Base-by-base conservation (phyloP, 495 filamentous ascomycete genomes). In the Xylaria scruposa region DNA sequence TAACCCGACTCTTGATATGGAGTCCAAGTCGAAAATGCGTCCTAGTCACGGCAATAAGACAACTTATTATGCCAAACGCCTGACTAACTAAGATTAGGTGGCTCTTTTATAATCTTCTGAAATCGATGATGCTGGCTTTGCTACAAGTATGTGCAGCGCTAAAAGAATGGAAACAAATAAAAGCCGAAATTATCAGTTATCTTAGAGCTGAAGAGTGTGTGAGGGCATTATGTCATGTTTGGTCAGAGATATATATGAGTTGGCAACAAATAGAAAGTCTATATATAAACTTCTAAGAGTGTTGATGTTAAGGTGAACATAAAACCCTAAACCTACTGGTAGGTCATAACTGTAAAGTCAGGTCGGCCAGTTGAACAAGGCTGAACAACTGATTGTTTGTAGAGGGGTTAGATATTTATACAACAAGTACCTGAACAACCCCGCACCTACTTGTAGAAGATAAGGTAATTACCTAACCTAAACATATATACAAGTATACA, bases 381-480 rank as follows among this genome's bases (percentile, higher is more conserved):
- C 33, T 38, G 29, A 60, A 60, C 1, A 0, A 36, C 7, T n/a
- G 58, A 38, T 29, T 17, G 29, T 31, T 33, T 36, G 54, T 17
- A 59, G 58, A 60, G 58, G 58, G 58, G 58, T 4, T 38, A 40
- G 58, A 60, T 36, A 49, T 8, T n/a, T n/a, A n/a, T n/a, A n/a
- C n/a, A n/a, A 42, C 3, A 31, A 42, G 4, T 49, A 59, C 3
- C 33, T 13, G 13, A 21, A 19, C 38, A 38, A 60, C 58, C 58
- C 54, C 58, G 58, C 58, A 38, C 54, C 54, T 15, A 31, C 29
- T 31, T 31, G 29, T 17, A 59, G 3, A 4, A 24, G 47, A 2
- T 21, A 21, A 10, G 7, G 54, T 36, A 59, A 3, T 15, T 58
- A 58, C 26, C 54, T 31, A 31, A 31, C 29, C 29, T 31, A 31